phyloP scores from a whole-genome alignment of 768 basidiomycete species.

The Ramaria sp. region DNA sequence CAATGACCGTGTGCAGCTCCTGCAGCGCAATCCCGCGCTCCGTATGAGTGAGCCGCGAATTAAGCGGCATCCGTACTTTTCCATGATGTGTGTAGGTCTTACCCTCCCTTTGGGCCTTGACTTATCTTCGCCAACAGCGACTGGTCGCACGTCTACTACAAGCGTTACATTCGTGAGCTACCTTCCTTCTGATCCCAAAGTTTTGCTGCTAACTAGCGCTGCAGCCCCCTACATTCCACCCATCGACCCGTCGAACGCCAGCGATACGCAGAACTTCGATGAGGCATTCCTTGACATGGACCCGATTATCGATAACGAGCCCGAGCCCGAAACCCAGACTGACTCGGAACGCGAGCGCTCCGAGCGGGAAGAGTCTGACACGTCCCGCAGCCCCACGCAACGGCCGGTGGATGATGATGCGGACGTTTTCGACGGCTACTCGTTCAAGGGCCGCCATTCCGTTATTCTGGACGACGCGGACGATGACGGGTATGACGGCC shows the following conservation, averaged over 20 bases:
- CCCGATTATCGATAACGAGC: conserved; percentile 73
- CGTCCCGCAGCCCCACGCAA: conserved; percentile 65
- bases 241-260: conserved; percentile 83
- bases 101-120: conserved; percentile 10
- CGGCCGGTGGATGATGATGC: conserved; percentile 33
- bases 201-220: not conserved
- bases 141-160: conserved; percentile 90
- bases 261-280: conserved; percentile 97
- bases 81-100: conserved; percentile 61
- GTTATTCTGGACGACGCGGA: conserved; percentile 63
- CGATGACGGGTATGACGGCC: conserved; percentile 27
- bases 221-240: conserved; percentile 88
- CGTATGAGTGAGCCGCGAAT: conserved; percentile 89
- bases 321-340: conserved; percentile 31
- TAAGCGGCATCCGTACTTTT: conserved; percentile 91
- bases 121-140: conserved; percentile 41
- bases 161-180: conserved; percentile 83
- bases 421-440: conserved; percentile 91
- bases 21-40: conserved; percentile 87
- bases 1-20: conserved; percentile 43
- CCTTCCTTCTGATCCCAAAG: conserved; percentile 10
- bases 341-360: conserved; percentile 14
- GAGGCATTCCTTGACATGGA: conserved; percentile 95
- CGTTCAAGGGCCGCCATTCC: conserved; percentile 81
- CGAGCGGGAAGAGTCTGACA: conserved; percentile 61